Base-by-base conservation (phyloP, 768 basidiomycete genomes). In the Floccularia luteovirens region DNA sequence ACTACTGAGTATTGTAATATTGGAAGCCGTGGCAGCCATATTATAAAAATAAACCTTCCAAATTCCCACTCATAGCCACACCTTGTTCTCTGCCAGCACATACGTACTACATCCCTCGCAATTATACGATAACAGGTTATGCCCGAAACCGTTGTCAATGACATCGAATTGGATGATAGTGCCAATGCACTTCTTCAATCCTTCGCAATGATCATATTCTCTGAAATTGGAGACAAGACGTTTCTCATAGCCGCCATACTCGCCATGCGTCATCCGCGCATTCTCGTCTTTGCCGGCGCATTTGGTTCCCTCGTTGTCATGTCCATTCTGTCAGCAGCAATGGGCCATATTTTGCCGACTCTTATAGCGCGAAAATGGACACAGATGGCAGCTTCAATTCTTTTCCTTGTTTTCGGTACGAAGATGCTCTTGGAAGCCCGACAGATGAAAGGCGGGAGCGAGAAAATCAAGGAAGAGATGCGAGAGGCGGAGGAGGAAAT, bases 211-310 rank as follows among this genome's bases (percentile, higher is more conserved):
- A 97, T 96, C 52, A 83, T 97, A 24, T 70, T 86, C 56, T 90
- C 89, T 2, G 90, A 92, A 69, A 84, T 93, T 31, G 94, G 94
- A 17, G 94, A 98, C 78, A 96, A 97, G 60, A 97, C 94, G 0
- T 83, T 94, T 36, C 90, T 93, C 37, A 90, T 93, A 36, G 68
- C 74, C 20, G 75, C 75, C 65, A 90, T 81, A 54, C 86, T 77
- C 52, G 91, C 93, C 8, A 92, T 92, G 80, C 83, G 90, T 5
- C 91, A 96, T 57, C 82, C 91, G 1, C 82, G 93, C 16, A 49
- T 83, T 31, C 62, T 80, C 42, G 91, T 99, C 43, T 97, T 97
- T 55, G 69, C 70, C 0, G 96, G 93, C 23, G 93, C 96, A 1
- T 82, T 97, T 49, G 72, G 75, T 12, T 90, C 91, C 5, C 75